Percentiles rank a stretch among this genome's conserved stretches.
Evolutionary conservation across 768 basidiomycete genomes (phyloP).

Genomic region (Xanthoconium purpureum): DNA sequence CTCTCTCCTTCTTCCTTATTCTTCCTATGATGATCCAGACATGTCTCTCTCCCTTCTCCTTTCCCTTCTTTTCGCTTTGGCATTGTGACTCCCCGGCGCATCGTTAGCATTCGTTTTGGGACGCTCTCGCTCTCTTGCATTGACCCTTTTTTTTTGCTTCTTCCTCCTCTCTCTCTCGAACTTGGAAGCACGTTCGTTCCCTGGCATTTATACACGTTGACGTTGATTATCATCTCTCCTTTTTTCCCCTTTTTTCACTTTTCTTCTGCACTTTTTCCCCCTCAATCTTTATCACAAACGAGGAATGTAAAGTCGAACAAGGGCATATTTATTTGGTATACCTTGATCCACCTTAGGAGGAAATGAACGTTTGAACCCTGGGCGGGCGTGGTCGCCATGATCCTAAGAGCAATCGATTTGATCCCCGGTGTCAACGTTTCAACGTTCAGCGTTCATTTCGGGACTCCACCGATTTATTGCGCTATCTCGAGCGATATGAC

Average conservation of each 20-base stretch:
- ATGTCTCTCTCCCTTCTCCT: too few relatives aligned
- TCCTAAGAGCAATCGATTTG: too few relatives aligned
- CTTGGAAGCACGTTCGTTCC: neutral
- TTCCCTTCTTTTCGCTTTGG: neutral
- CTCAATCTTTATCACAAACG: neutral
- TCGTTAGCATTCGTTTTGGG: constrained; percentile 16
- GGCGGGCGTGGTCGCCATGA: too few relatives aligned
- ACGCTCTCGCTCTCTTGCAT: constrained; percentile 3
- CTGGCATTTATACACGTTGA: constrained; percentile 3
- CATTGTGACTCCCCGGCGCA: neutral
- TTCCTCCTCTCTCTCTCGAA: neutral
- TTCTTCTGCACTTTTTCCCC: too few relatives aligned
- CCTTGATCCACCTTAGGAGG: neutral
- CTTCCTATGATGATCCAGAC: neutral
- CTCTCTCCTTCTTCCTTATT: neutral
- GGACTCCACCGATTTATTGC: too few relatives aligned
- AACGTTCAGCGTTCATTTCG: too few relatives aligned
- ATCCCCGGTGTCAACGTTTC: too few relatives aligned
- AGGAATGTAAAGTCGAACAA: constrained; percentile 11
- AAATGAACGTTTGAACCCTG: neutral
- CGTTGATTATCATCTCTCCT: neutral
- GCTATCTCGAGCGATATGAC: too few relatives aligned
- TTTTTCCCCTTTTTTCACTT: neutral
- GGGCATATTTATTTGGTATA: neutral
- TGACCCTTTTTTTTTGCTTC: neutral